Conservation (phyloP, 345 rosid species). For the Balakata baccata region DNA sequence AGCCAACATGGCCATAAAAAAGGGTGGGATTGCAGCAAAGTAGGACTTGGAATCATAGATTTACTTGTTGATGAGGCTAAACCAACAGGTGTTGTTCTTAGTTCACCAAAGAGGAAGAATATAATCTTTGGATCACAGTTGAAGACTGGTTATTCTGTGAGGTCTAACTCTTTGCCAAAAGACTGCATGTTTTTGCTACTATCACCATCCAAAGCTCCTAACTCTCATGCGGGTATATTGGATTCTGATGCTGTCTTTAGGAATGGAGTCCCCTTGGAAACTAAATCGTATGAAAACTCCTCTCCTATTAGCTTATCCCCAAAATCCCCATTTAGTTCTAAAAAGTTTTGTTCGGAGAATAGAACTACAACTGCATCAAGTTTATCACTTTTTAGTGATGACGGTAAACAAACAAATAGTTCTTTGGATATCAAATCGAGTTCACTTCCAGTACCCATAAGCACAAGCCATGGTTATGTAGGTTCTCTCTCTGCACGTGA, state of each 20-base stretch:
- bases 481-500: slow-evolving; percentile 47
- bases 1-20: slow-evolving; percentile 27
- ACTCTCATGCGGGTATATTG: slow-evolving; percentile 7
- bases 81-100: slow-evolving; percentile 27
- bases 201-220: slow-evolving; percentile 19
- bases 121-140: slow-evolving; percentile 52
- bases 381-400: slow-evolving; percentile 25
- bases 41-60: slow-evolving; percentile 57
- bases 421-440: slow-evolving; percentile 28
- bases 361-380: slow-evolving; percentile 18
- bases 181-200: slow-evolving; percentile 34
- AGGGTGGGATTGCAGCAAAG: slow-evolving; percentile 47
- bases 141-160: slow-evolving; percentile 32
- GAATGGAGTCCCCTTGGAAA: slow-evolving; percentile 12
- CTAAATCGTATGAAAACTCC: slow-evolving; percentile 15
- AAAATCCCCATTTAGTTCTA: slow-evolving; percentile 21
- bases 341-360: slow-evolving; percentile 19
- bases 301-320: slow-evolving; percentile 19
- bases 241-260: slow-evolving; percentile 8
- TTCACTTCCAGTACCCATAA: slow-evolving; percentile 42
- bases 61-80: slow-evolving; percentile 33
- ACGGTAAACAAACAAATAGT: slow-evolving; percentile 15
- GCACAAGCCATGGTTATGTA: slow-evolving; percentile 22
- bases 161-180: slow-evolving; percentile 44
- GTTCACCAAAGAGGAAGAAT: slow-evolving; percentile 37